phyloP scores from a whole-genome alignment of 257 asterid genomes.

The Solanum pinnatisectum region DNA sequence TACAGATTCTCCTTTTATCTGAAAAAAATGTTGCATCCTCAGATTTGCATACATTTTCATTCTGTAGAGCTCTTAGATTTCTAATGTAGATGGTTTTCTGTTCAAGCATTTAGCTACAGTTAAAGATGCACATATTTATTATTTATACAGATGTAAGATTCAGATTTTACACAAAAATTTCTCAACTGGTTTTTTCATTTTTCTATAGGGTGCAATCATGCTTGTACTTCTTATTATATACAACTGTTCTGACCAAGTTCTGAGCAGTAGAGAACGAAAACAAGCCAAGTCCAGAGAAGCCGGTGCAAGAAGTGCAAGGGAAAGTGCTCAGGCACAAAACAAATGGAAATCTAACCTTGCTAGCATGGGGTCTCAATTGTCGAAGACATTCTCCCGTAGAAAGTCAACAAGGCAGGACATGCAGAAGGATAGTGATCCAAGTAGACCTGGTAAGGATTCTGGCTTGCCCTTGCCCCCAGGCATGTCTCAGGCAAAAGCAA shows the following conservation, averaged over 20 bases:
- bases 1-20: neutral
- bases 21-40: neutral
- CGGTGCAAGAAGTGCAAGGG: slow-evolving; percentile 73
- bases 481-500: slow-evolving; percentile 17
- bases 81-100: neutral
- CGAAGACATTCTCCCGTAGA: slow-evolving; percentile 63
- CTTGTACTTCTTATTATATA: slow-evolving; percentile 72
- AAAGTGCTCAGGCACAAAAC: slow-evolving; percentile 72
- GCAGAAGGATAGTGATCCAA: slow-evolving; percentile 22
- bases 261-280: slow-evolving; percentile 79
- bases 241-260: slow-evolving; percentile 84
- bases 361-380: slow-evolving; percentile 64
- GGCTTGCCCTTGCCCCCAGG: slow-evolving; percentile 10
- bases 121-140: neutral
- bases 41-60: neutral
- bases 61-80: neutral
- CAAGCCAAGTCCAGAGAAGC: slow-evolving; percentile 83
- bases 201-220: slow-evolving; percentile 66
- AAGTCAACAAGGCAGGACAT: slow-evolving; percentile 24
- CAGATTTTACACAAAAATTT: neutral
- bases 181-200: neutral
- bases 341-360: slow-evolving; percentile 85
- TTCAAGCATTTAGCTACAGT: neutral
- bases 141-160: neutral
- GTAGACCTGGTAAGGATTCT: neutral